Evolutionary conservation across 495 filamentous ascomycete genomes (phyloP).

Genomic region (Sphaerosporella brunnea): DNA sequence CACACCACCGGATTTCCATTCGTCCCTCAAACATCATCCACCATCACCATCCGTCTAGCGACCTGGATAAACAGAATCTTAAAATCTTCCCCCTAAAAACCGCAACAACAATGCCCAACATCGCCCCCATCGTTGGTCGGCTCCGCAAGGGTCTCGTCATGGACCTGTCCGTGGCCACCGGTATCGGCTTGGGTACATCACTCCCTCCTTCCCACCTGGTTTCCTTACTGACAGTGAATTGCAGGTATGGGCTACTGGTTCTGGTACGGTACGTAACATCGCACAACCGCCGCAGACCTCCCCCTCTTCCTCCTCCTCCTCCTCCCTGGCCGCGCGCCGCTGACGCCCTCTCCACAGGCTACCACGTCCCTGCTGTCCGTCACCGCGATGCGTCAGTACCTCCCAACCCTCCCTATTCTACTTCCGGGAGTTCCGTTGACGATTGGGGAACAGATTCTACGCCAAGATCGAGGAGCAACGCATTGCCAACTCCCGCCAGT

Average conservation of each 20-base stretch:
- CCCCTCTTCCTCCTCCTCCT: constrained; percentile 6
- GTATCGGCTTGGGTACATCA: constrained; percentile 32
- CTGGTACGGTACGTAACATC: constrained; percentile 44
- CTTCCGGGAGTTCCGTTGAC: not conserved
- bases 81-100: no score
- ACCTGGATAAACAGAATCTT: no score
- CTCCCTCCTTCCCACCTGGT: not conserved
- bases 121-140: constrained; percentile 35
- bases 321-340: not conserved
- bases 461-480: constrained; percentile 51
- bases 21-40: no score
- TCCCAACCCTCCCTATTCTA: not conserved
- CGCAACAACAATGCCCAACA: constrained; percentile 5
- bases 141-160: constrained; percentile 56
- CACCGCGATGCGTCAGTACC: constrained; percentile 39
- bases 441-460: constrained; percentile 36
- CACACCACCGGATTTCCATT: no score
- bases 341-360: constrained; percentile 34
- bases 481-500: constrained; percentile 32
- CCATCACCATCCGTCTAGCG: no score
- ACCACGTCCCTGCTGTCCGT: constrained; percentile 60
- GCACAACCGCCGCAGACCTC: constrained; percentile 1
- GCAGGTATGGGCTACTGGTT: constrained; percentile 51
- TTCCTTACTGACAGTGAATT: constrained; percentile 10
- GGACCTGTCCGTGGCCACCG: constrained; percentile 58